phyloP scores from a whole-genome alignment of 768 basidiomycete genomes.

The Udeniomyces megalosporus region DNA sequence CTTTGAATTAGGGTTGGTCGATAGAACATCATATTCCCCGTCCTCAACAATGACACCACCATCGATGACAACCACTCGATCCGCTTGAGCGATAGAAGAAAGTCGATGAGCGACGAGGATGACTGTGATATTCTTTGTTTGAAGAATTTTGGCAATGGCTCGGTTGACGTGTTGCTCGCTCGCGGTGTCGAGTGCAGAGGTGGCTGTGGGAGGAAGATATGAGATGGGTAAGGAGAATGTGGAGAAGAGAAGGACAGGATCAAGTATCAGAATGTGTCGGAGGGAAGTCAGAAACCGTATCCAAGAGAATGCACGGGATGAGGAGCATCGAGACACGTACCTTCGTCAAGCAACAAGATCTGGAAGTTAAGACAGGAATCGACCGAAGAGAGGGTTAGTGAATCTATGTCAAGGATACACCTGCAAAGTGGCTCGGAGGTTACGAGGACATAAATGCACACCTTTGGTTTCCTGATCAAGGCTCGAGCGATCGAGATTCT shows the following conservation, averaged over 20 bases:
- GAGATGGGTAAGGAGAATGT: not conserved
- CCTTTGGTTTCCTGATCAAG: conserved; percentile 9
- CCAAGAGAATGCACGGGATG: too few species aligned
- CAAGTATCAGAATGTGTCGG: not conserved
- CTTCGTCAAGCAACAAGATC: conserved; percentile 9
- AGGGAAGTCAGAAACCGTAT: not conserved
- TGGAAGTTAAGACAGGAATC: too few species aligned
- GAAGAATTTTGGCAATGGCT: conserved; percentile 15
- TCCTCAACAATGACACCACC: conserved; percentile 13
- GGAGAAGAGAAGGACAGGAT: not conserved
- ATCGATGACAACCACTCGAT: conserved; percentile 14
- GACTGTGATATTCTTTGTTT: conserved; percentile 11
- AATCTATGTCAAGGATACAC: too few species aligned
- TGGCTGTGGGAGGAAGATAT: not conserved
- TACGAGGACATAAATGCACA: too few species aligned
- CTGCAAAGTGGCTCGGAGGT: too few species aligned
- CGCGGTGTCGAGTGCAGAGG: not conserved
- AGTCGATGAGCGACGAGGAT: conserved; percentile 15
- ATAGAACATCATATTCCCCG: conserved; percentile 11
- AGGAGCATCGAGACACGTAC: not conserved
- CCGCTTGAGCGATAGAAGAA: conserved; percentile 12
- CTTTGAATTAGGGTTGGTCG: too few species aligned
- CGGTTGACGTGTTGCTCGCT: conserved; percentile 1
- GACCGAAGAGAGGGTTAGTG: too few species aligned
- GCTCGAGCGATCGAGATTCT: conserved; percentile 15